Percentiles rank a stretch among this genome's conserved stretches.
Conservation (phyloP, 2,329 filamentous ascomycete genomes). For the Penicillium griseofulvum region DNA sequence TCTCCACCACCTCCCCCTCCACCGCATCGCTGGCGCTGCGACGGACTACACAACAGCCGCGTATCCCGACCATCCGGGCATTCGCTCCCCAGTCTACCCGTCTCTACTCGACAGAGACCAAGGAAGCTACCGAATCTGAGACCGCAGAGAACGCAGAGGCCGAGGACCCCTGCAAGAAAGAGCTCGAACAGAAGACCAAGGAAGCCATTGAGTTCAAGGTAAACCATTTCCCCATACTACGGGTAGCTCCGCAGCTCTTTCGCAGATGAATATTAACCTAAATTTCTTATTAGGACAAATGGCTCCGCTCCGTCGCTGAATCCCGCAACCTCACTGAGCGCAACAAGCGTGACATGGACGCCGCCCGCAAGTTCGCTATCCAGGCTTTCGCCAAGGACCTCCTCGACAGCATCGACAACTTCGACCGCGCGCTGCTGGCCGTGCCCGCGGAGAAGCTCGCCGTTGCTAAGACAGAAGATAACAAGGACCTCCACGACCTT, state of each 20-base stretch:
- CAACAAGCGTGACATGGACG: constrained; percentile 83
- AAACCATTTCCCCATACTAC: constrained; percentile 22
- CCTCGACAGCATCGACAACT: constrained; percentile 92
- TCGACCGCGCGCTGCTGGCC: constrained; percentile 83
- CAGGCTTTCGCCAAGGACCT: constrained; percentile 92
- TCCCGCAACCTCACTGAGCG: constrained; percentile 98
- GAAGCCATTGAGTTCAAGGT: constrained; percentile 85
- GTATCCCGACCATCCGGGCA: constrained; percentile 29
- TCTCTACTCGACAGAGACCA: constrained; percentile 45
- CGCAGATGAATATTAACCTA: not conserved
- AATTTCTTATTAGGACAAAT: constrained; percentile 69
- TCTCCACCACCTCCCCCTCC: constrained; percentile 30
- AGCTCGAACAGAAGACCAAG: constrained; percentile 69
- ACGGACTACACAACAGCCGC: constrained; percentile 33
- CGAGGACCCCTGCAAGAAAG: constrained; percentile 57
- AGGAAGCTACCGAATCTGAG: constrained; percentile 47
- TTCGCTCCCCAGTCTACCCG: constrained; percentile 37
- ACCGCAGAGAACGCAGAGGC: constrained; percentile 30
- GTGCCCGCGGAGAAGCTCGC: constrained; percentile 73
- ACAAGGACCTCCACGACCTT: constrained; percentile 73
- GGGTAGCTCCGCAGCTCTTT: not conserved
- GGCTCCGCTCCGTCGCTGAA: constrained; percentile 88
- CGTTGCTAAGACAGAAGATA: constrained; percentile 51
- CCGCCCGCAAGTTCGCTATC: constrained; percentile 87
- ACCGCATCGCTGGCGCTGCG: constrained; percentile 33